phyloP scores from a whole-genome alignment of 441 rosid species.

The Dalechampia spathulata region DNA sequence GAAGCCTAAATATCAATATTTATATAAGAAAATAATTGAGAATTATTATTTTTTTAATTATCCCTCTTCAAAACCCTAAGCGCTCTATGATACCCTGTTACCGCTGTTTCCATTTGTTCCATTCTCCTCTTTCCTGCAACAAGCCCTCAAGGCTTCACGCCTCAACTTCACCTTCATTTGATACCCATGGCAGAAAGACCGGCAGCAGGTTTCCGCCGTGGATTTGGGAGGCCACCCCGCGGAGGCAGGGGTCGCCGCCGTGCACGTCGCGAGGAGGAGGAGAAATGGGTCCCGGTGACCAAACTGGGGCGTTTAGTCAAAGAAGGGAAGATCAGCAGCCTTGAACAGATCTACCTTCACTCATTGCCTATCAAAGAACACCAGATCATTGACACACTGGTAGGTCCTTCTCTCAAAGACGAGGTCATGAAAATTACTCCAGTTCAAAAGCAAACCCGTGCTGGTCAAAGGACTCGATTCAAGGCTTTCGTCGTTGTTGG shows the following conservation, averaged over 20 bases:
- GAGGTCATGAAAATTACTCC: conserved; percentile 97
- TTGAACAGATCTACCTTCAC: conserved; percentile 84
- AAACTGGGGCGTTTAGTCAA: conserved; percentile 75
- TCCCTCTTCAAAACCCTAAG: no score
- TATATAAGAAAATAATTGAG: no score
- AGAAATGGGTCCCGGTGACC: conserved; percentile 78
- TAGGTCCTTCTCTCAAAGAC: conserved; percentile 65
- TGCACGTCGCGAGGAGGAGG: conserved; percentile 57
- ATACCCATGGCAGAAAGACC: background rate
- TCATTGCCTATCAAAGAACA: conserved; percentile 84
- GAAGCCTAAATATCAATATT: no score
- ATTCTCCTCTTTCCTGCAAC: no score
- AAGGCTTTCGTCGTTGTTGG: conserved; percentile 95
- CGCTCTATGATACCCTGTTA: no score
- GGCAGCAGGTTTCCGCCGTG: background rate
- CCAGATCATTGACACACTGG: conserved; percentile 67
- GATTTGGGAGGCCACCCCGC: no score
- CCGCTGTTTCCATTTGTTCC: no score
- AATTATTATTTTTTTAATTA: no score
- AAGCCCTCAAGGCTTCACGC: no score
- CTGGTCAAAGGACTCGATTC: conserved; percentile 87
- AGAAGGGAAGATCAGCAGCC: conserved; percentile 34
- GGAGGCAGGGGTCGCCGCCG: conserved; percentile 64
- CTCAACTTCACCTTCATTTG: no score
- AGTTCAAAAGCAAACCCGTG: conserved; percentile 88